Evolutionary conservation across 257 asterid genomes (phyloP).

Genomic region (Fraxinus anomala): DNA sequence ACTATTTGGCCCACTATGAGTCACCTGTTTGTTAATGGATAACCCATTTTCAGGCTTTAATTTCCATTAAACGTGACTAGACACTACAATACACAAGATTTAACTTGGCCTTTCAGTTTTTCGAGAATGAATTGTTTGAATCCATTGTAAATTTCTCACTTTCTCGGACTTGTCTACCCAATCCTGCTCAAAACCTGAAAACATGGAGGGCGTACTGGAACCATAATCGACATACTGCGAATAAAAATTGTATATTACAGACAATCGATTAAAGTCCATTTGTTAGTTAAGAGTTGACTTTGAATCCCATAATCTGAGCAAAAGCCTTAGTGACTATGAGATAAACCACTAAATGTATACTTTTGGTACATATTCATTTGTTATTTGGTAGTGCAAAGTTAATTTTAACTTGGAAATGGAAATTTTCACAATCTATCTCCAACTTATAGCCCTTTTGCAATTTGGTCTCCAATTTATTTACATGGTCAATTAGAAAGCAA

Average conservation of each 20-base stretch:
- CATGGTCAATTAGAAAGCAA: background rate
- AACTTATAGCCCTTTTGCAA: background rate
- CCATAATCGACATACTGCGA: background rate
- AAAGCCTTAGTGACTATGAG: background rate
- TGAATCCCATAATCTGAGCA: background rate
- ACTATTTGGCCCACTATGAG: no score
- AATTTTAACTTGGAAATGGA: no score
- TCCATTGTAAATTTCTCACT: no score
- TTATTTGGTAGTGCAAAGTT: no score
- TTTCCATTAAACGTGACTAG: background rate
- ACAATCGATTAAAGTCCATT: slow-evolving; percentile 1
- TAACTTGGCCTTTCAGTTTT: no score
- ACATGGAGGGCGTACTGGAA: no score
- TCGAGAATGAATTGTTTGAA: no score
- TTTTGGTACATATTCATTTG: background rate
- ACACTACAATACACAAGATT: background rate
- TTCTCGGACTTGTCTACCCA: background rate
- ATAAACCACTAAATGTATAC: background rate
- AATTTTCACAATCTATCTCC: background rate
- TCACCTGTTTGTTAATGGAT: no score
- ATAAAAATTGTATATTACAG: background rate
- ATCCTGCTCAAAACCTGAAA: background rate
- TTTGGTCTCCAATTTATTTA: background rate
- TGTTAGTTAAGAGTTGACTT: slow-evolving; percentile 1
- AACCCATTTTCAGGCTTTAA: background rate